A percentile compares a stretch with the other conserved stretches of the same genome.
phyloP scores from a whole-genome alignment of 108 stramenopile species.

The Cyclostephanos invisitatus region DNA sequence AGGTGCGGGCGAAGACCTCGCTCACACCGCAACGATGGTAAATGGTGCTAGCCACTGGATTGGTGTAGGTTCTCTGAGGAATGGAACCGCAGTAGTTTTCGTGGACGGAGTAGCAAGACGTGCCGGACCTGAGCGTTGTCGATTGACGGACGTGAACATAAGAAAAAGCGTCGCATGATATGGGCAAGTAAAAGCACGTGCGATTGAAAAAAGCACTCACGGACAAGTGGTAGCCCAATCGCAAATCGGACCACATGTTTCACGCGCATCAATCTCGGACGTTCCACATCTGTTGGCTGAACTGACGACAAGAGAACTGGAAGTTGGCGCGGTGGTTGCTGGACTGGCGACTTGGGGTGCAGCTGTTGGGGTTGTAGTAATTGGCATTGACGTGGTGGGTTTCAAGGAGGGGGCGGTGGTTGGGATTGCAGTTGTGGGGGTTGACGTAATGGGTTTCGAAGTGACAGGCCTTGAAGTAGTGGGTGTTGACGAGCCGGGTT shows the following conservation, averaged over 20 bases:
- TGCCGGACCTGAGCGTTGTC: background rate
- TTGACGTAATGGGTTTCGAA: background rate
- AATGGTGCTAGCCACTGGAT: conserved; percentile 11
- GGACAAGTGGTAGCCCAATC: background rate
- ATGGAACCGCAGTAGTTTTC: conserved; percentile 32
- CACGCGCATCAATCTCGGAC: conserved; percentile 27
- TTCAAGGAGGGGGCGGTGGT: background rate
- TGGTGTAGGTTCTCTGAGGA: conserved; percentile 7
- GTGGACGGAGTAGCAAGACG: conserved; percentile 4
- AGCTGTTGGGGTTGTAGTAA: background rate
- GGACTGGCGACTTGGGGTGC: background rate
- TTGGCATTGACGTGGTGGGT: conserved; percentile 4
- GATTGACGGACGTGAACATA: no score
- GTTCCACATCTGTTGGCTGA: conserved; percentile 13
- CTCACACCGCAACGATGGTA: conserved; percentile 18
- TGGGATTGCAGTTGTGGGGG: conserved; percentile 6
- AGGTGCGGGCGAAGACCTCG: conserved; percentile 23
- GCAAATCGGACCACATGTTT: conserved; percentile 19
- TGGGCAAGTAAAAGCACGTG: no score
- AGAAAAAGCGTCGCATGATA: no score
- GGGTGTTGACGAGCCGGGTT: no score
- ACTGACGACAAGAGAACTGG: background rate
- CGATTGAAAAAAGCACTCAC: no score
- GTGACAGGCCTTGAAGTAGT: no score
- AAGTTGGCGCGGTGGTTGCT: background rate